A percentile compares a stretch with the other conserved stretches of the same genome.
These are phyloP conservation scores for Fomes fomentarius DNA, from an alignment of 1,284 basidiomycete species.

Conservation along the genomic window DNA sequence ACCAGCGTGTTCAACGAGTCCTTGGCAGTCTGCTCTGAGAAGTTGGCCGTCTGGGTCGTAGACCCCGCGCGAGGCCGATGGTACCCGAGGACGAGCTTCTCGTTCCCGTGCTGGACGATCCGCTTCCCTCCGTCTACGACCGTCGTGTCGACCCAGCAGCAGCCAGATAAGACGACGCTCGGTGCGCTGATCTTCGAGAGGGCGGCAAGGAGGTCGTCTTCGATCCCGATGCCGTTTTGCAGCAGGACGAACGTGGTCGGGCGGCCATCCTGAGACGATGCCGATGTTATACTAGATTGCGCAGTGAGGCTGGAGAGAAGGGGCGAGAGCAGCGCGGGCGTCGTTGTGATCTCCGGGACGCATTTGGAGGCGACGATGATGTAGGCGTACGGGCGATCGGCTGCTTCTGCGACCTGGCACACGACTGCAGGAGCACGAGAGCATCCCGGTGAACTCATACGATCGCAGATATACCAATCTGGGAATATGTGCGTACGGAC, in stretches of 20 bases:
- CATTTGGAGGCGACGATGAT: conserved; percentile 39
- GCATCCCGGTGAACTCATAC: neutral
- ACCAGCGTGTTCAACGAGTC: conserved; percentile 35
- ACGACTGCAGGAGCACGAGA: conserved; percentile 29
- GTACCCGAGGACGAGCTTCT: conserved; percentile 39
- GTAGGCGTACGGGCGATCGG: conserved; percentile 37
- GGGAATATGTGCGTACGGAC: too few species aligned
- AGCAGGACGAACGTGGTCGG: conserved; percentile 37
- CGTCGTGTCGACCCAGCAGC: conserved; percentile 45
- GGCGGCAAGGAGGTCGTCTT: conserved; percentile 37
- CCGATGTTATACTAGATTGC: neutral
- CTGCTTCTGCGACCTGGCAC: conserved; percentile 35
- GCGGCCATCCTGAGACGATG: neutral
- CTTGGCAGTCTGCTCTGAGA: conserved; percentile 26
- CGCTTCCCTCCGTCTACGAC: conserved; percentile 33
- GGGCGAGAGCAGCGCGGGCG: conserved; percentile 34
- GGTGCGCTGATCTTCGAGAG: conserved; percentile 18
- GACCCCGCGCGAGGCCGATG: conserved; percentile 25
- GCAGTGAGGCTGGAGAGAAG: conserved; percentile 25
- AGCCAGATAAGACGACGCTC: conserved; percentile 37
- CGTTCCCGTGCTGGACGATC: conserved; percentile 35
- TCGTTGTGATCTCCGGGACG: conserved; percentile 37
- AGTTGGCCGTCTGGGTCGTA: conserved; percentile 5
- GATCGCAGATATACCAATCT: too few species aligned
- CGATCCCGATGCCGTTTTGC: conserved; percentile 46